A percentile compares a stretch with the other conserved stretches of the same genome.
phyloP scores from a whole-genome alignment of 805 yeast species.

The Candida berthetii region DNA sequence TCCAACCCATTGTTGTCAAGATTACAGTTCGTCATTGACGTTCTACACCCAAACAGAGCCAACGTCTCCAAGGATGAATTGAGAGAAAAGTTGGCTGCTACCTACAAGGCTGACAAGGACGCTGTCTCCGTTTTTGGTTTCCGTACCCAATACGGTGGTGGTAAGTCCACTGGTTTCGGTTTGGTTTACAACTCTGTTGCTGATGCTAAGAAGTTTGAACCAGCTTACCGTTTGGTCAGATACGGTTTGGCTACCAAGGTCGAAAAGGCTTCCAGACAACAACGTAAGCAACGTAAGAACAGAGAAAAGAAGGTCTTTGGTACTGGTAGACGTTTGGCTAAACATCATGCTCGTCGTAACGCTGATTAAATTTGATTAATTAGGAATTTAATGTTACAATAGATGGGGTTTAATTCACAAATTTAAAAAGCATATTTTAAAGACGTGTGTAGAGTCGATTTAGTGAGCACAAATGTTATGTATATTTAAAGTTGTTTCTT shows the following conservation, averaged over 20 bases:
- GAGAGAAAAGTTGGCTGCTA: constrained; percentile 86
- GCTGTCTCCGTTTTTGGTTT: constrained; percentile 97
- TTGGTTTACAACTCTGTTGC: constrained; percentile 96
- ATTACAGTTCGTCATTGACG: constrained; percentile 99
- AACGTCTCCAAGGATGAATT: constrained; percentile 99
- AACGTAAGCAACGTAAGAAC: constrained; percentile 99
- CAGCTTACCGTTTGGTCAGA: constrained; percentile 98
- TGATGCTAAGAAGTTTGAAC: constrained; percentile 98
- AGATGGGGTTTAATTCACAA: neutral
- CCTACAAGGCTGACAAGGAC: constrained; percentile 89
- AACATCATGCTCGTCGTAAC: constrained; percentile 85
- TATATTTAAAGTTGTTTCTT: too few species aligned
- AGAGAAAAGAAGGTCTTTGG: constrained; percentile 99
- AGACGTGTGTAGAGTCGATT: too few species aligned
- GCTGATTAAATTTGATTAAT: constrained; percentile 50
- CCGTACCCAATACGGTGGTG: constrained; percentile 99
- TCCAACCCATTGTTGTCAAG: constrained; percentile 98
- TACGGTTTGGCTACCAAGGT: constrained; percentile 95
- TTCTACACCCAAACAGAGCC: constrained; percentile 98
- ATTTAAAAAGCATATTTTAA: too few species aligned
- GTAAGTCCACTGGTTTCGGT: constrained; percentile 99
- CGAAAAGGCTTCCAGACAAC: constrained; percentile 98
- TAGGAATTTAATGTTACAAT: neutral
- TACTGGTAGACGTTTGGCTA: constrained; percentile 93
- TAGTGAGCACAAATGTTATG: too few species aligned